phyloP scores from a whole-genome alignment of 2,329 filamentous ascomycete genomes.

The Lachnellula suecica region DNA sequence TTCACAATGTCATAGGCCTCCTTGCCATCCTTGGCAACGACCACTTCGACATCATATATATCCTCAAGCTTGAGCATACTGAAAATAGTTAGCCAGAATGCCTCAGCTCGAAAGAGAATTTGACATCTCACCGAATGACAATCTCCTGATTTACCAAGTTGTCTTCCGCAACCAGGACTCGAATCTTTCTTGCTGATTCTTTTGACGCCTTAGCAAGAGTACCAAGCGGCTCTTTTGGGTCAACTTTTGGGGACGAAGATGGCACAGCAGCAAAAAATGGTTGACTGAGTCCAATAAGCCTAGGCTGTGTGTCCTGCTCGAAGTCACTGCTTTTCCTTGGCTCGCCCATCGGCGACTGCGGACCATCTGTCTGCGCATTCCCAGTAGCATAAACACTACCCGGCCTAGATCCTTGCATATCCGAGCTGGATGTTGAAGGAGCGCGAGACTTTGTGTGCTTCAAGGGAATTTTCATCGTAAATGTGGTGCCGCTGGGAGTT shows the following conservation, averaged over 20 bases:
- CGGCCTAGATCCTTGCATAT: slow-evolving; percentile 31
- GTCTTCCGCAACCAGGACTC: slow-evolving; percentile 79
- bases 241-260: slow-evolving; percentile 15
- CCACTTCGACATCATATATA: slow-evolving; percentile 73
- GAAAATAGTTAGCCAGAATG: too few species aligned
- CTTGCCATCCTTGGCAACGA: slow-evolving; percentile 81
- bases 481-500: slow-evolving; percentile 66
- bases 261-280: slow-evolving; percentile 64
- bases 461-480: slow-evolving; percentile 80
- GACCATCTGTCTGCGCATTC: slow-evolving; percentile 8
- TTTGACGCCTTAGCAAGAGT: slow-evolving; percentile 66
- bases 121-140: slow-evolving; percentile 45
- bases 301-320: slow-evolving; percentile 67
- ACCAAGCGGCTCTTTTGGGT: slow-evolving; percentile 58
- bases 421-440: slow-evolving; percentile 24
- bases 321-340: slow-evolving; percentile 36
- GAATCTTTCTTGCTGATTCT: slow-evolving; percentile 61
- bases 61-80: slow-evolving; percentile 76
- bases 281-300: slow-evolving; percentile 77
- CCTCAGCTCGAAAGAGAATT: too few species aligned
- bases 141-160: slow-evolving; percentile 66
- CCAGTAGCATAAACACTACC: slow-evolving; percentile 28
- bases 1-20: slow-evolving; percentile 87
- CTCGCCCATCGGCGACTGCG: slow-evolving; percentile 9
- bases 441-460: slow-evolving; percentile 70